Evolutionary conservation across 139 green algal genomes (phyloP).

Genomic region (Picochlorum sp.): DNA sequence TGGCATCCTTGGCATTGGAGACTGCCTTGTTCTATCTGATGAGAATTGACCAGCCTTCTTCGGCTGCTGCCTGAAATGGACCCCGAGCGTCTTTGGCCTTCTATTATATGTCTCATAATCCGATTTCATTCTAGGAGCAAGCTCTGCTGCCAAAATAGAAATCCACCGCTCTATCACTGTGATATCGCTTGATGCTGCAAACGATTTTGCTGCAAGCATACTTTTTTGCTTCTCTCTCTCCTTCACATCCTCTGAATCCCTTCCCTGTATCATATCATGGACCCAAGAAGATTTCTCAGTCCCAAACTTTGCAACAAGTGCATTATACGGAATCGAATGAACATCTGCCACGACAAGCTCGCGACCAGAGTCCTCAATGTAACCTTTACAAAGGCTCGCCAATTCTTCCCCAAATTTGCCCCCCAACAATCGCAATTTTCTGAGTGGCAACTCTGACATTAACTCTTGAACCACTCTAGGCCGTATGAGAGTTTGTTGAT

Average conservation of each 20-base stretch:
- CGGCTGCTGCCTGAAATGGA: slow-evolving; percentile 29
- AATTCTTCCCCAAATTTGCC: slow-evolving; percentile 73
- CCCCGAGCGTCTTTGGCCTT: slow-evolving; percentile 36
- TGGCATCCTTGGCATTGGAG: slow-evolving; percentile 35
- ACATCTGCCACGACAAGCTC: slow-evolving; percentile 21
- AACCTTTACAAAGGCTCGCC: slow-evolving; percentile 34
- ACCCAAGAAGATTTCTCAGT: slow-evolving; percentile 25
- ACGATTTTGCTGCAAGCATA: slow-evolving; percentile 74
- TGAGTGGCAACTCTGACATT: slow-evolving; percentile 67
- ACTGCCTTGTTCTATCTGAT: slow-evolving; percentile 37
- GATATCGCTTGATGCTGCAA: slow-evolving; percentile 44
- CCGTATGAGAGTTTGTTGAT: slow-evolving; percentile 75
- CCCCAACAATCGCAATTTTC: slow-evolving; percentile 78
- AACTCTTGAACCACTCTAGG: slow-evolving; percentile 42
- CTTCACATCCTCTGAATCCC: slow-evolving; percentile 18
- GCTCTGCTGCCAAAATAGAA: slow-evolving; percentile 60
- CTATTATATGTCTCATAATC: slow-evolving; percentile 45
- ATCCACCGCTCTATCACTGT: slow-evolving; percentile 46
- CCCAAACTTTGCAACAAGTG: slow-evolving; percentile 20
- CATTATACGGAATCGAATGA: slow-evolving; percentile 14
- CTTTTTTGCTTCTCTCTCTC: slow-evolving; percentile 42
- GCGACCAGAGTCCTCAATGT: slow-evolving; percentile 42
- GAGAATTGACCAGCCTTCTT: not conserved
- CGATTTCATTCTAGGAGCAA: slow-evolving; percentile 43
- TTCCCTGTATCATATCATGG: slow-evolving; percentile 21